Base-by-base conservation (phyloP, 108 stramenopile species). In the Fragilaria crotonensis region DNA sequence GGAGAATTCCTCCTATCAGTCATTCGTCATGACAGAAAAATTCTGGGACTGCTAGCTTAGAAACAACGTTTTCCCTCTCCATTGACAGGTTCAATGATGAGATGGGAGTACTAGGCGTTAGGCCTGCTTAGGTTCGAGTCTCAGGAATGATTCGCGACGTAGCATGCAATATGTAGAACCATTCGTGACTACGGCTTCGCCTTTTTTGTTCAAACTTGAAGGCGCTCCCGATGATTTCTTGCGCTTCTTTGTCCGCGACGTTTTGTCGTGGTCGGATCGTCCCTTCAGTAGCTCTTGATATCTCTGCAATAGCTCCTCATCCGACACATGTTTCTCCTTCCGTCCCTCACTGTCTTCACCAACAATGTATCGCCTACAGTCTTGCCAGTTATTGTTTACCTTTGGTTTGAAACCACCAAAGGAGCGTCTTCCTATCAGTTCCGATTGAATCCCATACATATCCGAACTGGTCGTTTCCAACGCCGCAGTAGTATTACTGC, bases 361-460 rank as follows among this genome's bases (percentile, higher is more conserved):
- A 32, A 29, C 26, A 45, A 48, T 47, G 22, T 21, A 61, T 25
- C 57, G 46, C 21, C 73, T 45, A 9, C 80, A 81, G n/a, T 58
- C 46, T 30, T 73, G 71, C 80, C 81, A 90, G 47, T 79, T 81
- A 32, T 65, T 60, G 56, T 65, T 56, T 21, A 84, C 71, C 11
- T 63, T 29, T 45, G 67, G 60, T 55, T 83, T 81, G 57, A 82
- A 84, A 0, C 75, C 75, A 30, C 79, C 79, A 58, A 84, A 90
- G 25, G 88, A 90, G 50, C 88, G 36, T 55, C 88, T 56, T 3
- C 88, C 88, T 33, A 84, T 73, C n/a, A 86, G 45, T n/a, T 71
- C 67, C 11, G 76, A 78, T 30, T 73, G 50, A 25, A 67, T 54
- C 0, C 85, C 88, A 57, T 84, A 82, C 80, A 90, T 83, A 54